Conservation (phyloP, 2,329 filamentous ascomycete species). For the Macrophomina pseudophaseolina region DNA sequence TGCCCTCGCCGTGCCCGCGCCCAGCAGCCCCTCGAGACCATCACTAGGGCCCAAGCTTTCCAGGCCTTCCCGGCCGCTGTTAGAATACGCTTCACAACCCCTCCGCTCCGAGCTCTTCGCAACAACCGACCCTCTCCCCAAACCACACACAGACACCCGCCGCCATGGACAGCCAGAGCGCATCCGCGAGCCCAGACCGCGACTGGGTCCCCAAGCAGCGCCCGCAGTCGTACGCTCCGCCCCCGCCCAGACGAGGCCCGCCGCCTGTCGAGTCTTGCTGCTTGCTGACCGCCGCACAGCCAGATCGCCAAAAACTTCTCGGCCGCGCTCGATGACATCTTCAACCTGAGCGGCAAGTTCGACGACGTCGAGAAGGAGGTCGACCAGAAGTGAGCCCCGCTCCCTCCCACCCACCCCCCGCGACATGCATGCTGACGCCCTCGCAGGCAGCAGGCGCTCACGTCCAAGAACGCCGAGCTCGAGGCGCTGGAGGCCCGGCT, state of each 20-base stretch:
- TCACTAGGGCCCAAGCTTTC: conserved; percentile 20
- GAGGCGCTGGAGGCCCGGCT: conserved; percentile 84
- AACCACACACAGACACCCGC: conserved; percentile 21
- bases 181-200: conserved; percentile 73
- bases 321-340: conserved; percentile 82
- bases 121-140: conserved; percentile 26
- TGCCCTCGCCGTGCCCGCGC: background rate
- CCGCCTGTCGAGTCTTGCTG: conserved; percentile 15
- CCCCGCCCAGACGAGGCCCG: conserved; percentile 24
- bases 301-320: conserved; percentile 89
- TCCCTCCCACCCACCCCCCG: background rate
- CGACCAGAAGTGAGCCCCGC: conserved; percentile 75
- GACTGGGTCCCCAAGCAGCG: conserved; percentile 82
- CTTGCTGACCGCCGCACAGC: conserved; percentile 52
- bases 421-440: conserved; percentile 8
- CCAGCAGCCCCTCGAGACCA: background rate
- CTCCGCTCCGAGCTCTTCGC: conserved; percentile 25
- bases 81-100: conserved; percentile 12
- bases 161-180: conserved; percentile 47
- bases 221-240: conserved; percentile 75
- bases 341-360: conserved; percentile 81
- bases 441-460: conserved; percentile 77
- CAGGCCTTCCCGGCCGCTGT: conserved; percentile 7
- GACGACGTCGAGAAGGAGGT: conserved; percentile 76
- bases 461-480: conserved; percentile 76